Base-by-base conservation (phyloP, 495 filamentous ascomycete genomes). In the Pseudomonodictys pantanalensis region DNA sequence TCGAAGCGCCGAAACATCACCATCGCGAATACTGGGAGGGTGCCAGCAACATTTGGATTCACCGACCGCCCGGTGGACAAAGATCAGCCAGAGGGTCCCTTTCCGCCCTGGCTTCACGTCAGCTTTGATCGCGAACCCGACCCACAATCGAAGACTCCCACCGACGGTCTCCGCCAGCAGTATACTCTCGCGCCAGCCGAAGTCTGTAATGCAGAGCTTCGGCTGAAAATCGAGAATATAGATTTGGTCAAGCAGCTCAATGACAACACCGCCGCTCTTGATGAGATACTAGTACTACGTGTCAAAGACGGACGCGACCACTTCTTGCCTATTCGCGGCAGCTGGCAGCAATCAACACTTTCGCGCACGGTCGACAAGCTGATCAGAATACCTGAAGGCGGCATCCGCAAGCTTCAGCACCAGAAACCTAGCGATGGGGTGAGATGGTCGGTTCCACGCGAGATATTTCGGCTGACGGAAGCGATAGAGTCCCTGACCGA, bases 261-360 rank as follows among this genome's bases (percentile, higher is more conserved):
- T 64, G 77, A 86, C 26, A 81, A 81, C 9, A 73, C 78, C 18
- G 66, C 76, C 3, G 77, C 77, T 7, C 76, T 97, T 1, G 91
- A 95, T 56, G 92, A 97, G 65, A 86, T 97, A 8, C 76, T 97
- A 23, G 84, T 99, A 4, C 80, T 99, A n/a, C 86, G 91, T 9
- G 89, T 97, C 8, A 79, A 82, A 8, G 82, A 85, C 45, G 93
- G 93, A 1, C 81, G 90, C 47, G 93, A 99, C 60, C 87, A 97
- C 70, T 99, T 99, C 69, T 81, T 99, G 45, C 85, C 91, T 1
- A 77, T 95, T 7, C 81, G 78, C 2, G 92, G 83, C 0, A 72
- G 76, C 0, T 99, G 93, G 93, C 72, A 85, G 2, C 89, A 85
- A 22, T 91, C 88, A 0, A 88, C 84, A 62, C 91, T 97, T 52